Percentiles rank a stretch among this genome's conserved stretches.
These are phyloP conservation scores for Tolypocladium ovalisporum DNA, from an alignment of 2,329 filamentous ascomycete genomes.

Conservation along the genomic window DNA sequence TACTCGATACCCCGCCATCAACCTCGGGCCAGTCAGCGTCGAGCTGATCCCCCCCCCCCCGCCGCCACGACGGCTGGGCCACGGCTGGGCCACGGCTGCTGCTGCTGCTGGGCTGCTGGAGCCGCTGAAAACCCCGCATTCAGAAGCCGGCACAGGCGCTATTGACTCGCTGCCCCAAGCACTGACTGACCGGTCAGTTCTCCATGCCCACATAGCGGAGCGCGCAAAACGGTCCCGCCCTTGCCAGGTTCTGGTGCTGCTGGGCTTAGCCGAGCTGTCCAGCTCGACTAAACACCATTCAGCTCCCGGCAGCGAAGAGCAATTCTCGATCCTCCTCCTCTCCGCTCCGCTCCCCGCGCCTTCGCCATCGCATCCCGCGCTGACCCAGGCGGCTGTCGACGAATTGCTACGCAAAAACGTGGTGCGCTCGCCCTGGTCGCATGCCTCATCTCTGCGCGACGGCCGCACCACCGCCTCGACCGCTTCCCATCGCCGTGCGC, in stretches of 20 bases:
- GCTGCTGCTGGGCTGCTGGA: background rate
- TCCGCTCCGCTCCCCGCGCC: background rate
- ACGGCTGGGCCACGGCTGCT: no score
- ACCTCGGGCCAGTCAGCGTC: constrained; percentile 7
- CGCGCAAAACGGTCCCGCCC: background rate
- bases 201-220: background rate
- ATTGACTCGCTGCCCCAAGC: background rate
- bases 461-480: constrained; percentile 6
- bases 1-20: constrained; percentile 3
- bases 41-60: background rate
- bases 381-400: constrained; percentile 2
- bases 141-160: background rate
- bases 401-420: constrained; percentile 1
- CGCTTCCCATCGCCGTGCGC: constrained; percentile 3
- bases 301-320: background rate
- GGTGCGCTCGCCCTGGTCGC: constrained; percentile 12
- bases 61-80: background rate
- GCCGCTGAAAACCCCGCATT: constrained; percentile 1
- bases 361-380: background rate
- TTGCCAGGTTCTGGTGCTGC: background rate
- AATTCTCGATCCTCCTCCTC: background rate
- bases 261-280: background rate
- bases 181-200: background rate
- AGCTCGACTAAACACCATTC: background rate
- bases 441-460: constrained; percentile 25